A percentile compares a stretch with the other conserved stretches of the same genome.
These are phyloP conservation scores for Hymenoscyphus linearis DNA, from an alignment of 2,329 filamentous ascomycete species.

Conservation along the genomic window DNA sequence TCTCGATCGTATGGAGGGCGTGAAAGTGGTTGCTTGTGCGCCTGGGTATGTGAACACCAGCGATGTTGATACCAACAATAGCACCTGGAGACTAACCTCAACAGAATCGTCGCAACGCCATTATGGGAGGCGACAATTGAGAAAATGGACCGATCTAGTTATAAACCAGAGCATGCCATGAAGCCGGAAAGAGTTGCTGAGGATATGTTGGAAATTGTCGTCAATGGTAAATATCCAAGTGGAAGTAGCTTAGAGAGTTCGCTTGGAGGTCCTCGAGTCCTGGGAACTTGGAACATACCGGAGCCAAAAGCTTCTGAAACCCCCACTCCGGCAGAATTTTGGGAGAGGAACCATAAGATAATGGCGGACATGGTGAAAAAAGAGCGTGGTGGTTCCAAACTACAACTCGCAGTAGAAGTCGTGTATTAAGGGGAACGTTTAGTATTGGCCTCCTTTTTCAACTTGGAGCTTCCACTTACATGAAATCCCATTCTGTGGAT, in stretches of 20 bases:
- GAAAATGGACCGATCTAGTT: conserved; percentile 10
- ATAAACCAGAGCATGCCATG: conserved; percentile 5
- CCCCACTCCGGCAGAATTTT: conserved; percentile 2
- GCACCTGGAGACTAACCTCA: background rate
- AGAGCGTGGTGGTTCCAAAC: conserved; percentile 4
- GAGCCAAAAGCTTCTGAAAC: conserved; percentile 5
- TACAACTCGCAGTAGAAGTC: background rate
- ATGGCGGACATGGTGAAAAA: conserved; percentile 8
- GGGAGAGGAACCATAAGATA: conserved; percentile 9
- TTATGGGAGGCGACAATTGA: conserved; percentile 15
- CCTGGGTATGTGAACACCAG: conserved; percentile 24
- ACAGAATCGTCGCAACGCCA: conserved; percentile 15
- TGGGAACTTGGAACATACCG: conserved; percentile 16
- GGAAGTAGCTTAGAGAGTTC: conserved; percentile 8
- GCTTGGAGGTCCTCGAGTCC: background rate
- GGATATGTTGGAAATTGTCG: conserved; percentile 9
- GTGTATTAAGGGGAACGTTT: background rate
- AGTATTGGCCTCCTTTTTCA: background rate
- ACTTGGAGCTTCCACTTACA: background rate
- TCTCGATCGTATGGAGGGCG: conserved; percentile 30
- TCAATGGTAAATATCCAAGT: conserved; percentile 8
- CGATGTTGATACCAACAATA: background rate
- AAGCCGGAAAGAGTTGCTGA: conserved; percentile 10
- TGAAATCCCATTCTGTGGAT: background rate
- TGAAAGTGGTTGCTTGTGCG: conserved; percentile 33